phyloP scores from a whole-genome alignment of 1,139 yeast species.

The Lodderomyces metapsilosis region DNA sequence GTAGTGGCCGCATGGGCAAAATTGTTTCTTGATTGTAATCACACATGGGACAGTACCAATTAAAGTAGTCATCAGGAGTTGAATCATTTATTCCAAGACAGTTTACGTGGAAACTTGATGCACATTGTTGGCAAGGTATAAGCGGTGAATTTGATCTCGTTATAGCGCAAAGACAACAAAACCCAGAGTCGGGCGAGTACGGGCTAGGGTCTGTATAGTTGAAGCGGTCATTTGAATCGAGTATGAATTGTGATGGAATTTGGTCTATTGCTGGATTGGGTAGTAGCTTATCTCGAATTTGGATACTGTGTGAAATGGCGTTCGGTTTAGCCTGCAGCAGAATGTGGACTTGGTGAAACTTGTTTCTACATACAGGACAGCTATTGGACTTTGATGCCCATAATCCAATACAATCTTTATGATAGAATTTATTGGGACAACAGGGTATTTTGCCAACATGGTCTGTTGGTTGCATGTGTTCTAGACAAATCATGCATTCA shows the following conservation, averaged over 20 bases:
- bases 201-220: background rate
- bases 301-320: slow-evolving; percentile 14
- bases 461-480: slow-evolving; percentile 22
- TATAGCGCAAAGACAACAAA: slow-evolving; percentile 34
- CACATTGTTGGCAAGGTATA: slow-evolving; percentile 34
- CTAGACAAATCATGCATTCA: slow-evolving; percentile 54
- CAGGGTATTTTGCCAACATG: slow-evolving; percentile 34
- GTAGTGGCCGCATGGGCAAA: slow-evolving; percentile 10
- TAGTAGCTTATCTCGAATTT: slow-evolving; percentile 32
- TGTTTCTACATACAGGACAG: slow-evolving; percentile 52
- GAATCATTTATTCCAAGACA: slow-evolving; percentile 25
- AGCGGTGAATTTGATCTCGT: slow-evolving; percentile 14
- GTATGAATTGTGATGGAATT: slow-evolving; percentile 39
- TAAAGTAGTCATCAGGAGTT: slow-evolving; percentile 13
- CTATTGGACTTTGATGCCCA: slow-evolving; percentile 53
- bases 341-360: slow-evolving; percentile 28
- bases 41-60: slow-evolving; percentile 48
- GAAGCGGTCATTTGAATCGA: slow-evolving; percentile 8
- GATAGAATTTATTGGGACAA: slow-evolving; percentile 44
- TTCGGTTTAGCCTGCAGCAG: slow-evolving; percentile 10
- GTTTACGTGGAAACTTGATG: slow-evolving; percentile 32
- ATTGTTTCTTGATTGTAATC: slow-evolving; percentile 34
- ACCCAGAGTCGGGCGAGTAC: slow-evolving; percentile 11
- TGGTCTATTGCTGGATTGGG: slow-evolving; percentile 38
- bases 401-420: slow-evolving; percentile 41